Base-by-base conservation (phyloP, 108 stramenopile genomes). In the Licmophora abbreviata region DNA sequence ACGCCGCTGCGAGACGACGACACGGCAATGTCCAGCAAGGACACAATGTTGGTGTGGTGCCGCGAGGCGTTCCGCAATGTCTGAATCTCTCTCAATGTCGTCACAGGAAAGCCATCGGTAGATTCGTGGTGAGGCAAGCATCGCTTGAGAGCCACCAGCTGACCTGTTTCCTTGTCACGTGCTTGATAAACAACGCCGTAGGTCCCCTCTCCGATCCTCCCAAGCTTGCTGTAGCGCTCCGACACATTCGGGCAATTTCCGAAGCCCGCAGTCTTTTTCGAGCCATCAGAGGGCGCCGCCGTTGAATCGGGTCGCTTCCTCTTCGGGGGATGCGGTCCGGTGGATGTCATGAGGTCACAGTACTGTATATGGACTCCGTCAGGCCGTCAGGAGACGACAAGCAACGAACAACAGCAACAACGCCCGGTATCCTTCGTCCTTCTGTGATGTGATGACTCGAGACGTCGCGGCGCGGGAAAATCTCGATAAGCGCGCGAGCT, bases 101-200 rank as follows among this genome's bases (percentile, higher is more conserved):
- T 93, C 10, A 84, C 3, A 0, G 92, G 85, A 56, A 87, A 88
- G 8, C 92, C 83, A 49, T 93, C 92, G 31, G 64, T 80, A 11
- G 78, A 69, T 63, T 87, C 85, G 54, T 89, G 77, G 56, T 85
- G 82, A 7, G 84, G 85, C 29, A 85, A 59, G 42, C 87, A 85
- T 20, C 84, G 70, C 30, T 93, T 93, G 25, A 93, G 50, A 3
- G 92, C 92, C 9, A 85, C 81, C 14, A 66, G 59, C 0, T 69
- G 46, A 26, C 50, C 61, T 7, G 60, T 55, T 28, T 29, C 20
- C 24, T 72, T 62, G 47, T 96, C 96, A 31, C 67, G 48, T 6
- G 98, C 96, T 53, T 87, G 82, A 67, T 97, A 99, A 3, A 99
- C 96, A 26, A 97, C 82, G 25, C 98, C 98, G 50, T 99, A 99